Evolutionary conservation across 352 stramenopile genomes (phyloP).

Genomic region (Phytophthora lateralis): DNA sequence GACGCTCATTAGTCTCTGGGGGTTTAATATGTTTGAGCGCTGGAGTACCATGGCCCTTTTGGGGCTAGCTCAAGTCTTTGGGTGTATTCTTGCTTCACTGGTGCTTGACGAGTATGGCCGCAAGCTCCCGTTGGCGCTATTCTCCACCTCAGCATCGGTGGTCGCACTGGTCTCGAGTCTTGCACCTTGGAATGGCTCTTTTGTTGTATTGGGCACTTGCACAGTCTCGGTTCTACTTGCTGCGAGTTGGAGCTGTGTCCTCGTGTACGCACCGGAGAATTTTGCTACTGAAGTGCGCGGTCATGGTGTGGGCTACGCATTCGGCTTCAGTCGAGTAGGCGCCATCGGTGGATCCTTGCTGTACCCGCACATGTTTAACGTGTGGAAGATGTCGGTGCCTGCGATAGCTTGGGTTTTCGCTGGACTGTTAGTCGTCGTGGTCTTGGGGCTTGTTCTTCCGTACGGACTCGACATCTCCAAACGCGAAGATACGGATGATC

Average conservation of each 20-base stretch:
- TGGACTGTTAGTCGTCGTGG: not conserved
- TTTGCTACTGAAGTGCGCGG: slow-evolving; percentile 17
- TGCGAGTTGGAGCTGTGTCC: slow-evolving; percentile 27
- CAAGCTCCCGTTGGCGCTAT: slow-evolving; percentile 23
- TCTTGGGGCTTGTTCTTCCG: not conserved
- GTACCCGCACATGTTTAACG: slow-evolving; percentile 43
- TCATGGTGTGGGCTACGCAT: slow-evolving; percentile 34
- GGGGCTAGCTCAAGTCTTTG: slow-evolving; percentile 30
- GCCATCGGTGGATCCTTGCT: slow-evolving; percentile 31
- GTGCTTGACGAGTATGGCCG: slow-evolving; percentile 24
- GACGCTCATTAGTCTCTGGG: slow-evolving; percentile 38
- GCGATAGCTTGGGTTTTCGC: slow-evolving; percentile 30
- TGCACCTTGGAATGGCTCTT: slow-evolving; percentile 19
- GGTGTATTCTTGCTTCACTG: slow-evolving; percentile 24
- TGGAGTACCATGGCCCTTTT: slow-evolving; percentile 27
- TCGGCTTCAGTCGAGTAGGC: slow-evolving; percentile 31
- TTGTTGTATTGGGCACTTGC: slow-evolving; percentile 20
- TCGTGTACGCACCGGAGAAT: slow-evolving; percentile 26
- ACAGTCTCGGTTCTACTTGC: slow-evolving; percentile 26
- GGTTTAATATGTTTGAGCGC: slow-evolving; percentile 42
- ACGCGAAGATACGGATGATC: not conserved
- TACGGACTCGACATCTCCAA: not conserved
- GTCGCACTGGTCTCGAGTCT: slow-evolving; percentile 28
- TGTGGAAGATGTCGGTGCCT: slow-evolving; percentile 37
- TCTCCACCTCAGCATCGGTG: slow-evolving; percentile 14